Conservation (phyloP, 2,329 filamentous ascomycete genomes). For the Cladosporium sphaerospermum region DNA sequence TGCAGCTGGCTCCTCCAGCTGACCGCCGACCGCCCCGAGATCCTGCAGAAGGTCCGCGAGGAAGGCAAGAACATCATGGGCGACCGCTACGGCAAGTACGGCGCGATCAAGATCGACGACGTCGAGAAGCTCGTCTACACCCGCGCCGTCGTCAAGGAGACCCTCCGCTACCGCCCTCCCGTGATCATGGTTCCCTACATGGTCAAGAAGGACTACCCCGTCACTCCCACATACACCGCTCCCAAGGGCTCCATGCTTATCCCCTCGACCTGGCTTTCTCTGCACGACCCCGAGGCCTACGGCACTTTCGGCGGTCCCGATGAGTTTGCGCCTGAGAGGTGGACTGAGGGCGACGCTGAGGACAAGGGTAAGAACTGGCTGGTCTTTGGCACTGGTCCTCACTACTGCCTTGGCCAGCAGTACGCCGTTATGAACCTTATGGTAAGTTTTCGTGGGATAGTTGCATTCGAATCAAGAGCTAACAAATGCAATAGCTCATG, state of each 20-base stretch:
- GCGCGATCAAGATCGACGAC: slow-evolving; percentile 65
- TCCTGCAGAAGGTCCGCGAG: slow-evolving; percentile 81
- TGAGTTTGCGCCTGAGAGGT: slow-evolving; percentile 81
- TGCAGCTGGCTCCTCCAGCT: slow-evolving; percentile 94
- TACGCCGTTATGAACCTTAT: slow-evolving; percentile 88
- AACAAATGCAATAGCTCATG: slow-evolving; percentile 51
- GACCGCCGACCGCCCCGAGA: slow-evolving; percentile 86
- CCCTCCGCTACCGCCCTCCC: slow-evolving; percentile 87
- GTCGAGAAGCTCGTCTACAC: slow-evolving; percentile 87
- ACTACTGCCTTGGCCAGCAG: slow-evolving; percentile 91
- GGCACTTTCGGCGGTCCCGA: slow-evolving; percentile 86
- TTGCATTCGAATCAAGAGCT: not conserved
- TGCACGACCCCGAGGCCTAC: slow-evolving; percentile 90
- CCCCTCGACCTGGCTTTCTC: slow-evolving; percentile 80
- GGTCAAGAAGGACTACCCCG: slow-evolving; percentile 90
- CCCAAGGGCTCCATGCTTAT: slow-evolving; percentile 95
- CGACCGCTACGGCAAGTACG: slow-evolving; percentile 11
- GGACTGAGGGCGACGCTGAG: slow-evolving; percentile 84
- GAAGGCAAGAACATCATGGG: slow-evolving; percentile 45
- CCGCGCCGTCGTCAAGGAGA: slow-evolving; percentile 83
- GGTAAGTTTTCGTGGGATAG: slow-evolving; percentile 10
- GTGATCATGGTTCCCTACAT: slow-evolving; percentile 96
- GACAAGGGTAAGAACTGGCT: slow-evolving; percentile 93
- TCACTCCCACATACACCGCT: slow-evolving; percentile 81
- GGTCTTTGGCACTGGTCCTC: slow-evolving; percentile 90